Evolutionary conservation across 2,329 filamentous ascomycete species (phyloP).

Genomic region (Stagonosporopsis vannaccii): DNA sequence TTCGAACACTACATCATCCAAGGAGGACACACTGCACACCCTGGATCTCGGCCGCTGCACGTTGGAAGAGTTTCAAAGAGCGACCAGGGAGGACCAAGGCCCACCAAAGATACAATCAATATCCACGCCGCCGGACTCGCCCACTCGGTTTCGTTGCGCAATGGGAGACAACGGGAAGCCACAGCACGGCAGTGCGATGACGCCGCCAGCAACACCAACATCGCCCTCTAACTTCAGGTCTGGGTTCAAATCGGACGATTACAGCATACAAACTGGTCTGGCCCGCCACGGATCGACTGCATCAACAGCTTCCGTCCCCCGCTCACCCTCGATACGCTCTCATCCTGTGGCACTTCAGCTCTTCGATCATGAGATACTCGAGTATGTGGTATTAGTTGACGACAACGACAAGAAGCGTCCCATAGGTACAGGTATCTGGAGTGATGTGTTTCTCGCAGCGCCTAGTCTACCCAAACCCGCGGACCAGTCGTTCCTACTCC

Average conservation of each 20-base stretch:
- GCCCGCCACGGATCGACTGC: slow-evolving; percentile 32
- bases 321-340: slow-evolving; percentile 27
- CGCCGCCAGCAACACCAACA: slow-evolving; percentile 43
- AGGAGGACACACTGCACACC: background rate
- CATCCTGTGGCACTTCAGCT: slow-evolving; percentile 31
- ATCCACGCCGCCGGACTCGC: slow-evolving; percentile 39
- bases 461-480: slow-evolving; percentile 27
- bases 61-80: background rate
- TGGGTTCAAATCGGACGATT: slow-evolving; percentile 27
- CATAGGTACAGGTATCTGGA: slow-evolving; percentile 47
- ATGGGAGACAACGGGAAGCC: slow-evolving; percentile 15
- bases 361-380: slow-evolving; percentile 34
- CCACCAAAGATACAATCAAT: slow-evolving; percentile 16
- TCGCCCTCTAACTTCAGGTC: slow-evolving; percentile 28
- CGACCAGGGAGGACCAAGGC: slow-evolving; percentile 1
- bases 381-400: slow-evolving; percentile 37
- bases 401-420: slow-evolving; percentile 35
- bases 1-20: background rate
- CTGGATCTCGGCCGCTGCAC: slow-evolving; percentile 6
- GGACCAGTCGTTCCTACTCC: slow-evolving; percentile 10
- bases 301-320: slow-evolving; percentile 21
- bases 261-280: slow-evolving; percentile 27
- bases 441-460: slow-evolving; percentile 46
- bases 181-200: slow-evolving; percentile 31
- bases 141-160: slow-evolving; percentile 25